A percentile compares a stretch with the other conserved stretches of the same genome.
These are phyloP conservation scores for Furcasterigmium sp. DNA, from an alignment of 2,329 filamentous ascomycete species.

Conservation along the genomic window DNA sequence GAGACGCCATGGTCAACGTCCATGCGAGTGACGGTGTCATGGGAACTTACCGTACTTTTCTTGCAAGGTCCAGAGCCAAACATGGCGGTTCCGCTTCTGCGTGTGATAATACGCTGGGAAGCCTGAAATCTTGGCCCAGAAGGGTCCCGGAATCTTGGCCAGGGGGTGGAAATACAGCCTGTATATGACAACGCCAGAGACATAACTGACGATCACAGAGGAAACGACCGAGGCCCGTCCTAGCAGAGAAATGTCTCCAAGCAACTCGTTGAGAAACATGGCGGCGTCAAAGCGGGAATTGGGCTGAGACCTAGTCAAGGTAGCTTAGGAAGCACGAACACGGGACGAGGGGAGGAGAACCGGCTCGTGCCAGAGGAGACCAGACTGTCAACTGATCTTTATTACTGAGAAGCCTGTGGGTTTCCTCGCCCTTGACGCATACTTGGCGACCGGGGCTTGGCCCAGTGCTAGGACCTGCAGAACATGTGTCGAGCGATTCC, in stretches of 20 bases:
- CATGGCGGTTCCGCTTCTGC: conserved; percentile 11
- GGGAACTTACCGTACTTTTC: conserved; percentile 14
- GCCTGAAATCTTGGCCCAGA: conserved; percentile 9
- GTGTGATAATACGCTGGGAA: conserved; percentile 15
- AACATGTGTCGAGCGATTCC: too few species aligned
- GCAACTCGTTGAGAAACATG: neutral
- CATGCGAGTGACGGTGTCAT: too few species aligned
- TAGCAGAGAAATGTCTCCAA: neutral
- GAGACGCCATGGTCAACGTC: too few species aligned
- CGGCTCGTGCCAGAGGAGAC: too few species aligned
- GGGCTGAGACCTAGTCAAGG: too few species aligned
- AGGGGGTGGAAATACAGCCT: conserved; percentile 25
- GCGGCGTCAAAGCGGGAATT: neutral
- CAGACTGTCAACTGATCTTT: too few species aligned
- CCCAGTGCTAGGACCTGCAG: too few species aligned
- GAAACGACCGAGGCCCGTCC: neutral
- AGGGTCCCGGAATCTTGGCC: conserved; percentile 18
- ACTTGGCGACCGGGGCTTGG: too few species aligned
- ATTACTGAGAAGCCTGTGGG: too few species aligned
- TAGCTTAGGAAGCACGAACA: too few species aligned
- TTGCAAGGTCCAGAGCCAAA: conserved; percentile 14
- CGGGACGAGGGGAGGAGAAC: too few species aligned
- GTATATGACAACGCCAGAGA: conserved; percentile 12
- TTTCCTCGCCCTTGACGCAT: too few species aligned
- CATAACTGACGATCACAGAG: neutral